A percentile compares a stretch with the other conserved stretches of the same genome.
Evolutionary conservation across 192 early-diverging fungal species (phyloP).

Genomic region (Backusella australiensis): DNA sequence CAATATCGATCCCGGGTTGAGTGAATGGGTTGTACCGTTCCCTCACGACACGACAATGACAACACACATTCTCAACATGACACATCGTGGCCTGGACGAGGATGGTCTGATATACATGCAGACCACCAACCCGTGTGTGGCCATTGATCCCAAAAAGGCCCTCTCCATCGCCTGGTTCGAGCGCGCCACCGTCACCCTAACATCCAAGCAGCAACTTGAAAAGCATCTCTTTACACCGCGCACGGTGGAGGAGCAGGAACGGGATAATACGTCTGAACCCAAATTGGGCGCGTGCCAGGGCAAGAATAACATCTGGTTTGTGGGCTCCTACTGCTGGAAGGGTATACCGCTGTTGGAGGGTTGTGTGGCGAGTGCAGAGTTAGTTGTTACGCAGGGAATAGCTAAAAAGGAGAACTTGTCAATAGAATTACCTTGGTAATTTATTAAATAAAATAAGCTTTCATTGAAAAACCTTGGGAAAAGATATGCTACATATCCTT

Average conservation of each 20-base stretch:
- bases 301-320: constrained; percentile 29
- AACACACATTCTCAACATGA: constrained; percentile 36
- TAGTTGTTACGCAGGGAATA: constrained; percentile 26
- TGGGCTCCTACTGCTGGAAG: constrained; percentile 34
- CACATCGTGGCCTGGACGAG: constrained; percentile 4
- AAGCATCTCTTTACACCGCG: constrained; percentile 15
- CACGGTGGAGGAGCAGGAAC: neutral
- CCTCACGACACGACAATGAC: constrained; percentile 38
- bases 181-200: constrained; percentile 28
- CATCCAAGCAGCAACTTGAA: constrained; percentile 21
- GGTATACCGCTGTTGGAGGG: constrained; percentile 38
- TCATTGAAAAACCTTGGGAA: too few relatives aligned
- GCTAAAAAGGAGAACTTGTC: neutral
- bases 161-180: constrained; percentile 34
- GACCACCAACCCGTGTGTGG: constrained; percentile 31
- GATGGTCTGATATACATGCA: constrained; percentile 19
- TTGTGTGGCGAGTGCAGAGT: constrained; percentile 36
- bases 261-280: neutral
- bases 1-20: neutral
- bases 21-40: constrained; percentile 15
- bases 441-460: too few relatives aligned
- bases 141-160: constrained; percentile 14
- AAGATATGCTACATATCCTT: too few relatives aligned
- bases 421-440: constrained; percentile 11
- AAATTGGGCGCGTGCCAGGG: constrained; percentile 28